Evolutionary conservation across 768 basidiomycete species (phyloP).

Genomic region (Xerocomellus amylosporus): DNA sequence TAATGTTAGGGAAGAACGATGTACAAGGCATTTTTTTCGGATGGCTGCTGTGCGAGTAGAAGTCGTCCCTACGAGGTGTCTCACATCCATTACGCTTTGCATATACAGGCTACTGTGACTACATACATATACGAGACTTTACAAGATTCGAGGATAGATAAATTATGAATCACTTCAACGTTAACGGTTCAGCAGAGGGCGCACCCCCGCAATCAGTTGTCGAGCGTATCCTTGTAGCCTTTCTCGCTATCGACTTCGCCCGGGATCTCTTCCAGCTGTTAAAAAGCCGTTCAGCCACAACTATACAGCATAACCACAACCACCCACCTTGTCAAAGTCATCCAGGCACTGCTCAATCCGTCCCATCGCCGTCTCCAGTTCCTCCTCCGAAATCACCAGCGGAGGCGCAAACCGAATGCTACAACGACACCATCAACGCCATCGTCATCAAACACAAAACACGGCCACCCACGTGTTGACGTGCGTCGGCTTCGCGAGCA

Average conservation of each 20-base stretch:
- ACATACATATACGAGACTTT: not conserved
- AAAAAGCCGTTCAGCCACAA: not conserved
- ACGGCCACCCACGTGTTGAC: conserved; percentile 73
- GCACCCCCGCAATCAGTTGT: conserved; percentile 15
- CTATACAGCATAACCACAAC: conserved; percentile 18
- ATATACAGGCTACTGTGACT: conserved; percentile 1
- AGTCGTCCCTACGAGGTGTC: conserved; percentile 64
- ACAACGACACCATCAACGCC: conserved; percentile 3
- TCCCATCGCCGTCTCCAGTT: conserved; percentile 68
- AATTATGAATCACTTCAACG: not conserved
- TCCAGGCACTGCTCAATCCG: conserved; percentile 74
- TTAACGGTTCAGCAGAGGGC: too few species aligned
- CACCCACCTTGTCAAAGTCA: conserved; percentile 85
- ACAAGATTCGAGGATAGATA: not conserved
- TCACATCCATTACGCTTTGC: conserved; percentile 34
- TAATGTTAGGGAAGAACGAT: conserved; percentile 48
- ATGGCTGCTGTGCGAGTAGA: conserved; percentile 36
- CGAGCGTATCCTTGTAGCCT: conserved; percentile 44
- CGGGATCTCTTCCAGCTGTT: conserved; percentile 57
- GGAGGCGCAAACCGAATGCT: conserved; percentile 98
- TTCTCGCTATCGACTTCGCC: conserved; percentile 63
- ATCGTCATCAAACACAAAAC: not conserved
- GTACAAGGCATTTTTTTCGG: conserved; percentile 56
- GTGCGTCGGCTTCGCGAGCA: conserved; percentile 96
- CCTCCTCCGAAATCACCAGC: conserved; percentile 87